Evolutionary conservation across 129 eudicot genomes (phyloP), one percentile per base, ranked within the genome.

Genomic region (Saposhnikovia divaricata): DNA sequence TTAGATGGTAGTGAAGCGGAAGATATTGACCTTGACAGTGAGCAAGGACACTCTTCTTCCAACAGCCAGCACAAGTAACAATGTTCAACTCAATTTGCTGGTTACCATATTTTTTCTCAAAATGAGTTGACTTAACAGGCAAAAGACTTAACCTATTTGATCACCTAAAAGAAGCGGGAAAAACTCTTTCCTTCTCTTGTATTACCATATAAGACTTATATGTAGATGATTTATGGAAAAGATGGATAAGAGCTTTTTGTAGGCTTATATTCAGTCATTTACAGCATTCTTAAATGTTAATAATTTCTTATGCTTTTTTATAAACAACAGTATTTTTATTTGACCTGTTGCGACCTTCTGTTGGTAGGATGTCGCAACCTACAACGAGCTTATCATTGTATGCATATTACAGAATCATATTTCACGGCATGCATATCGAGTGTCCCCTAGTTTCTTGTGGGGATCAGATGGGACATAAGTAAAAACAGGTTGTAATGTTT

Each of bases 1-100:
- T 69, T 79, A 47, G 77, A 82, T 73, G 80, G 84, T 0, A 76
- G 77, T 57, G 88, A 85, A 55, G n/a, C 71, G 72, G 85, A 81
- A 78, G 78, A 79, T 27, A 43, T 51, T 70, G 83, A 86, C 28
- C 25, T 81, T 39, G 84, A 79, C 80, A 82, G 81, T 48, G 86
- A 84, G 63, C 50, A 53, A 40, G 71, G 12, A 42, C 80, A 81
- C 43, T 48, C 37, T 25, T 43, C 51, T 34, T 57, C 55, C 18
- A 2, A 45, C 71, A 23, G 46, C 38, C 55, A 73, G 51, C 34
- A 48, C 19, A 11, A 47, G 37, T 38, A 71, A 37, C 45, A 71
- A 71, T 3, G 25, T n/a, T 71, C 47, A 14, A 11, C 72, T 66
- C 72, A 14, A 13, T 27, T 27, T 6, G 46, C 45, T 39, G 46